Percentiles rank a stretch among this genome's conserved stretches.
Conservation (phyloP, 2,329 filamentous ascomycete species). For the Colletotrichum liriopes region DNA sequence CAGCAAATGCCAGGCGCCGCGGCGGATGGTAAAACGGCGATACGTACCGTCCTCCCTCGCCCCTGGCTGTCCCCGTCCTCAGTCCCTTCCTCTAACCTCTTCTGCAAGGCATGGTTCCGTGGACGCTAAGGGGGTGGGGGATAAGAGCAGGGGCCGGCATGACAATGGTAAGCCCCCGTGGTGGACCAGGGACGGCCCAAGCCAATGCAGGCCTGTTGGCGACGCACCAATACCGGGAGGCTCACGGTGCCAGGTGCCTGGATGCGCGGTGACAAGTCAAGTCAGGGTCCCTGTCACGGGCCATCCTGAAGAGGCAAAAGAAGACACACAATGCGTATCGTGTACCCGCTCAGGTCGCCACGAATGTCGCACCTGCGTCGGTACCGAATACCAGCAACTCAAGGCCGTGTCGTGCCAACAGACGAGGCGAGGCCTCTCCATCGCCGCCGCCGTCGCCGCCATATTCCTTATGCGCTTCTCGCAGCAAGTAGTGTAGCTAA, state of each 20-base stretch:
- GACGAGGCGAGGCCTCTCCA: background rate
- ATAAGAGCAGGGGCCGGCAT: conserved; percentile 19
- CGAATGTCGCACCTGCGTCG: conserved; percentile 1
- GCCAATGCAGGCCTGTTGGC: conserved; percentile 15
- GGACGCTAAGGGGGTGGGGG: background rate
- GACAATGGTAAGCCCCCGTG: conserved; percentile 14
- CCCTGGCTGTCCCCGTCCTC: conserved; percentile 1
- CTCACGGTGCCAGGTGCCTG: background rate
- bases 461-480: background rate
- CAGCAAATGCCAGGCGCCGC: conserved; percentile 14
- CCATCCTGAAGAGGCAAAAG: conserved; percentile 7
- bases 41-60: conserved; percentile 8
- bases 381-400: conserved; percentile 10
- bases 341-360: conserved; percentile 18
- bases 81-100: conserved; percentile 13
- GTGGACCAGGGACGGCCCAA: conserved; percentile 4
- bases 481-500: background rate
- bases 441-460: too few relatives aligned
- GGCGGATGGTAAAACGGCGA: conserved; percentile 19
- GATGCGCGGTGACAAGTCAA: conserved; percentile 8
- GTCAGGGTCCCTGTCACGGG: background rate
- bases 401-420: background rate
- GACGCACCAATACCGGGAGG: conserved; percentile 6
- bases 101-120: conserved; percentile 19
- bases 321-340: conserved; percentile 23